Base-by-base conservation (phyloP, 495 filamentous ascomycete species). In the Hyaloscypha hepaticicola region DNA sequence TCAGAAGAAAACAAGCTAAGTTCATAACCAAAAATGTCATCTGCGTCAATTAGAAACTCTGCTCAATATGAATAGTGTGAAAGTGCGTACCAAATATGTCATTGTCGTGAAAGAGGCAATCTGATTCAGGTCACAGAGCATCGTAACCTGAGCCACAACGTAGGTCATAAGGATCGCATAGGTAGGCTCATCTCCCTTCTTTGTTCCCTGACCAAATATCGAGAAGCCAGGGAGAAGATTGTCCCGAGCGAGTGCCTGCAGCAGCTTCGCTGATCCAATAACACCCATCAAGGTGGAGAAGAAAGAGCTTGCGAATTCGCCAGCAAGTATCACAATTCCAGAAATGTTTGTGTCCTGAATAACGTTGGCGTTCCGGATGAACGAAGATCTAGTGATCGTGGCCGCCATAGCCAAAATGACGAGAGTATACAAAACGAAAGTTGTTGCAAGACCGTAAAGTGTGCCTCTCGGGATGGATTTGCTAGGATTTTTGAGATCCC, bases 211-310 rank as follows among this genome's bases (percentile, higher is more conserved):
- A 34, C 87, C 85, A 69, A 96, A 93, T 3, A 91, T 69, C 3
- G 80, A 85, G 22, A 96, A 74, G 2, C 91, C 91, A 4, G 92
- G 91, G 29, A 96, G 78, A 9, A 96, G 78, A 68, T 86, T 86
- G 72, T 96, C 92, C 72, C 91, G 80, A 16, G 90, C 90, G 58
- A 96, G 82, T 24, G 92, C 92, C 71, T 95, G 92, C 33, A 96
- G 81, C 19, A 94, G 85, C 76, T 95, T 95, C n/a, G 91, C 90
- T 25, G 91, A 88, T 1, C 90, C 91, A 69, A 95, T 92, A 8
- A 96, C 83, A 0, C 92, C 92, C 90, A 95, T 96, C 63, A 96
- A 69, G 3, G 88, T 84, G 0, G 91, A 95, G 78, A 96, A 96
- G 72, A 93, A 90, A 19, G 86, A 87, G 0, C 88, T 88, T 2